Base-by-base conservation (phyloP, 2,329 filamentous ascomycete genomes). In the Apiospora malaysiana region DNA sequence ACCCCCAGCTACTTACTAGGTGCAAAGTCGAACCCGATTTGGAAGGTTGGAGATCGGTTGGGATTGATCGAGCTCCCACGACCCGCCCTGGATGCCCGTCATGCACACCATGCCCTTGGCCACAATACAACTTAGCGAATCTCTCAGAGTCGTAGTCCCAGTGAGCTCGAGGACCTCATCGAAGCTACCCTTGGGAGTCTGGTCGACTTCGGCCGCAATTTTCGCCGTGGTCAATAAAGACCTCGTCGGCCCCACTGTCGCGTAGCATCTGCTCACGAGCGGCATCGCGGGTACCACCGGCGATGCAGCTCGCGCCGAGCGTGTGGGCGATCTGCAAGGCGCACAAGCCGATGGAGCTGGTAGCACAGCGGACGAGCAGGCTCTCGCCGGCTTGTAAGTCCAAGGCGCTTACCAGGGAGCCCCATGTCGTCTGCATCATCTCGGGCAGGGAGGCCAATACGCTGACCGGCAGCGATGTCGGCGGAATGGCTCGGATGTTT, bases 361-460 rank as follows among this genome's bases (percentile, higher is more conserved):
- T 87, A 0, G 84, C 85, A 1, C 85, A 85, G 6, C 85, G 78
- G n/a, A 87, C 79, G n/a, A 87, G 77, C 68, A 87, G 70, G 18
- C 78, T 80, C 14, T 87, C 84, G 0, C 80, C 81, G 14, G 78
- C 75, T 66, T 79, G 69, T 25, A 86, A 68, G 59, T 78, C 75
- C 66, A 87, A 74, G 4, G 78, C 76, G 65, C 76, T 78, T n/a
- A 82, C 81, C 47, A 87, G 71, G 8, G 79, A 79, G 0, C 85
- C 85, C 75, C 82, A 86, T 1, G 85, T 82, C 2, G 85, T 87
- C 77, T 86, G 84, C 71, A 87, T 71, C 85, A 87, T 87, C 76
- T 86, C 85, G 2, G 84, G 85, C 69, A 85, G 76, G 0, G 85
- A 84, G 6, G 83, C 85, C 1, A 87, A 72, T 18, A 71, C 66